phyloP scores from a whole-genome alignment of 176 grass and related monocot species.

The Tillandsia leiboldiana region DNA sequence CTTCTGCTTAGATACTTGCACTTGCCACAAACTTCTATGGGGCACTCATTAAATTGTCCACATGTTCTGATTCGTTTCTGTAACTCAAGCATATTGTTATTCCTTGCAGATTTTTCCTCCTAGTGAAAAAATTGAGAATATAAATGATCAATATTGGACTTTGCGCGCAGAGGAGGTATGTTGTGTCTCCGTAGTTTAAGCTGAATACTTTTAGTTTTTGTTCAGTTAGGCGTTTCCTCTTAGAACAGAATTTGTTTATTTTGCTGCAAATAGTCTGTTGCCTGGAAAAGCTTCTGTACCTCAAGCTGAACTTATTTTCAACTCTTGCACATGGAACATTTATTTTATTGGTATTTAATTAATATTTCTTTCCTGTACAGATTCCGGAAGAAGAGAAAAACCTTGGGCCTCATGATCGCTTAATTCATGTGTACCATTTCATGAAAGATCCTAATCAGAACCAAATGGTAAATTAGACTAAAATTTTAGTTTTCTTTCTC shows the following conservation, averaged over 20 bases:
- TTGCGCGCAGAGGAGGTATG: slow-evolving; percentile 90
- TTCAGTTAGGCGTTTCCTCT: not conserved
- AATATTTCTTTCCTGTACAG: slow-evolving; percentile 25
- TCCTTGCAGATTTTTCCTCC: slow-evolving; percentile 67
- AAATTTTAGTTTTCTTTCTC: slow-evolving; percentile 9
- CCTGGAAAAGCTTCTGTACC: slow-evolving; percentile 5
- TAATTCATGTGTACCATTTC: slow-evolving; percentile 99
- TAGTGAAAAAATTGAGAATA: slow-evolving; percentile 93
- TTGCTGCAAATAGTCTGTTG: not conserved
- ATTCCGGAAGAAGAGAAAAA: slow-evolving; percentile 88
- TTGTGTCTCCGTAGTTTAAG: slow-evolving; percentile 13
- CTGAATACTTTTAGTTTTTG: not conserved
- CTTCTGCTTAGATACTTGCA: not conserved
- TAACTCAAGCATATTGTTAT: slow-evolving; percentile 11
- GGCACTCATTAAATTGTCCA: no score
- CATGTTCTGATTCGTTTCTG: no score
- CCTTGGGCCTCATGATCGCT: slow-evolving; percentile 60
- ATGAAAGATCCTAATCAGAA: slow-evolving; percentile 83
- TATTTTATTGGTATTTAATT: slow-evolving; percentile 13
- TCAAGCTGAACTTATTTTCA: not conserved
- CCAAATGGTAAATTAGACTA: slow-evolving; percentile 40
- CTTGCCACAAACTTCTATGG: no score
- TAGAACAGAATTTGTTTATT: not conserved
- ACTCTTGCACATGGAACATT: not conserved
- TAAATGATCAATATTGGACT: slow-evolving; percentile 99